Base-by-base conservation (phyloP, 139 green algal species). In the Micractinium conductrix region DNA sequence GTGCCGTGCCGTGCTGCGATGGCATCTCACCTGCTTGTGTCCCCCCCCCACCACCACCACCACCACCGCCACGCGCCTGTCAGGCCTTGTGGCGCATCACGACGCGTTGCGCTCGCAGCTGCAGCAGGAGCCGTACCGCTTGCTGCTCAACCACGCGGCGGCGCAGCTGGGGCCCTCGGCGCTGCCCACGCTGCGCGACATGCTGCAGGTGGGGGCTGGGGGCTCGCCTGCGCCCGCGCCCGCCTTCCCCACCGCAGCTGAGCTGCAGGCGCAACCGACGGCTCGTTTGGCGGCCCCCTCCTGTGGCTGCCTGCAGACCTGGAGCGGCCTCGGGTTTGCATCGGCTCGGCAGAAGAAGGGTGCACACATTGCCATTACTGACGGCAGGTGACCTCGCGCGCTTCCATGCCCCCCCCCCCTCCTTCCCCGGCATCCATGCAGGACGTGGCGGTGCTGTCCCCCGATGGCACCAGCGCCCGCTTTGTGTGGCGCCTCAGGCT, bases 401-500 rank as follows among this genome's bases (percentile, higher is more conserved):
- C 26, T 21, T 7, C 62, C 30, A 35, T 40, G 26, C 30, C 21
- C 30, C 62, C 30, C 68, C 1, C 19, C 37, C 19, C 17, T 3
- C 37, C 35, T 74, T 5, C 37, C 12, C 12, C 4, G 7, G 30
- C n/a, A n/a, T n/a, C n/a, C n/a, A n/a, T 55, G 69, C 70, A 72
- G 76, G 55, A 71, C 58, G 76, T 82, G 37, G 30, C 76, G 17
- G 76, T 82, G 76, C 28, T 82, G 37, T 38, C 76, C 24, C 48
- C 30, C 2, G 76, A 82, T 16, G 76, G 76, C 42, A 2, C 53
- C 55, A 72, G 58, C 16, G 58, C 55, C 1, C 37, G 55, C 40
- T 82, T 72, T 48, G 17, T 88, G 16, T 88, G 84, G 84, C 73
- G 73, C 22, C 37, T 88, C 28, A 67, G 14, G 28, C n/a, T 88